Evolutionary conservation across 441 rosid genomes (phyloP).

Genomic region (Jatropha multifida): DNA sequence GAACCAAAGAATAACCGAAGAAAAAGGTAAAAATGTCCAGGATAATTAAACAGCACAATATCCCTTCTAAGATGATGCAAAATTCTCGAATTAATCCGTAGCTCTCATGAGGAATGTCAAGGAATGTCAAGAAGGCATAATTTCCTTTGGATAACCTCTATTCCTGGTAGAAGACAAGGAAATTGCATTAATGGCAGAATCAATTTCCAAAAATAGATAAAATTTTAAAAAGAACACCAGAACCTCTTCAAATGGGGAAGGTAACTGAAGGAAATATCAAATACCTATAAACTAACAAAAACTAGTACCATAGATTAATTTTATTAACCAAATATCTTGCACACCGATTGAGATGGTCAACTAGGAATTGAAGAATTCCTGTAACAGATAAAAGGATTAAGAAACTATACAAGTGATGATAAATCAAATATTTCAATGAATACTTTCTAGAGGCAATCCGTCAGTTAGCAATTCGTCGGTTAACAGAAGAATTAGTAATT

Average conservation of each 20-base stretch:
- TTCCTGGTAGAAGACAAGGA: constrained; percentile 20
- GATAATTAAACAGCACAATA: background rate
- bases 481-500: too few relatives aligned
- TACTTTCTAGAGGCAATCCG: too few relatives aligned
- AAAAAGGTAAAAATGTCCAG: background rate
- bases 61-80: background rate
- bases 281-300: background rate
- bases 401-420: too few relatives aligned
- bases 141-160: constrained; percentile 8
- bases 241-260: background rate
- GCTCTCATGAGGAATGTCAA: background rate
- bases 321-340: background rate
- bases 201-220: background rate
- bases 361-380: background rate
- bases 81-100: constrained; percentile 11
- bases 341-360: background rate
- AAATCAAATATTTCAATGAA: too few relatives aligned
- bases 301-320: background rate
- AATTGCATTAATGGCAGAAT: constrained; percentile 12
- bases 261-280: background rate
- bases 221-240: background rate
- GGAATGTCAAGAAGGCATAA: background rate
- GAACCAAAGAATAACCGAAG: background rate
- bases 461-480: too few relatives aligned
- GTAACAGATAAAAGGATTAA: too few relatives aligned